Evolutionary conservation across 2,329 filamentous ascomycete genomes (phyloP), one percentile per base, ranked within the genome.

Genomic region (Epicoccum sorghinum): DNA sequence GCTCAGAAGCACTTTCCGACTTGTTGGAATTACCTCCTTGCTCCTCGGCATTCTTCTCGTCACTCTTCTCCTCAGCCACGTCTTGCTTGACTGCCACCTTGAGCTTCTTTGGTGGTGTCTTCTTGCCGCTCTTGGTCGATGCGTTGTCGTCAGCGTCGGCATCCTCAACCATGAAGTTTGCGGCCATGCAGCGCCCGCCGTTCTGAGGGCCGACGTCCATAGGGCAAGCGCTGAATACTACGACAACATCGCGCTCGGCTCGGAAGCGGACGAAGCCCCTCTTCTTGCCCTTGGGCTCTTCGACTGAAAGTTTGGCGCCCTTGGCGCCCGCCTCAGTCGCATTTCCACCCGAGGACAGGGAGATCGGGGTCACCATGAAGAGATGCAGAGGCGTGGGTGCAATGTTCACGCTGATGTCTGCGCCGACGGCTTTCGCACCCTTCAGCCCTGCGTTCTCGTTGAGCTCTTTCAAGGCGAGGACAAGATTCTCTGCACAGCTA

Each of bases 401-500:
- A 45, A 72, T 75, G 55, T 80, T 80, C 62, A 80, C 77, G 0
- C 77, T 79, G 35, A 80, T 77, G 18, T 80, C 77, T 6, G 78
- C 77, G 23, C 79, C 79, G 3, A 81, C 71, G 22, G 74, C 76
- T 49, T 78, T 78, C 1, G 76, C 68, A 13, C 78, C 79, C 51
- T 79, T 78, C 18, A 81, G 62, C 0, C 78, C 78, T 6, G 76
- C 76, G 14, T 73, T 72, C 55, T 78, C 76, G 62, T 81, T 80
- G 30, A 80, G 63, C 55, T 80, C 77, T 47, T 79, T 77, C 24
- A 81, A 70, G 7, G 79, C 79, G 5, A 80, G 72, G 1, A 80
- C 78, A 4, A 80, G 72, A 58, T 81, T 81, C 64, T 80, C 78
- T 0, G 79, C 78, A 61, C 79, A 81, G 29, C 70, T 75, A 23